Percentiles rank a stretch among this genome's conserved stretches.
phyloP scores from a whole-genome alignment of 345 rosid genomes.

The Acer saccharum region DNA sequence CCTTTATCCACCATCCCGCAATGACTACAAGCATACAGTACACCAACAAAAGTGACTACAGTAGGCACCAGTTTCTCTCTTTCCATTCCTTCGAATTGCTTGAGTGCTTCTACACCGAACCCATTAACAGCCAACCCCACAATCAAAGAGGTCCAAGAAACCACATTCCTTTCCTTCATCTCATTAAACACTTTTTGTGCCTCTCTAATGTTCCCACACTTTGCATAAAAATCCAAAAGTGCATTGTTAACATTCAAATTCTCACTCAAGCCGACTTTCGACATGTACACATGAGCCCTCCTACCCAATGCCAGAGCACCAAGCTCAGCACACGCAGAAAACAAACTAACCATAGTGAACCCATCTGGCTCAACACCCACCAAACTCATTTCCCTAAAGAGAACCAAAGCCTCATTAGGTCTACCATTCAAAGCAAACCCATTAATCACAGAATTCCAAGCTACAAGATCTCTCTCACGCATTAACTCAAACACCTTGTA shows the following conservation, averaged over 20 bases:
- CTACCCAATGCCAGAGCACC: conserved; percentile 72
- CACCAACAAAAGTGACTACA: conserved; percentile 78
- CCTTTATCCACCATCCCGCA: conserved; percentile 85
- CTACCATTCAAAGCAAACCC: conserved; percentile 76
- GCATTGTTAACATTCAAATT: conserved; percentile 60
- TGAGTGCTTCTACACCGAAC: conserved; percentile 73
- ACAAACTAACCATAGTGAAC: conserved; percentile 74
- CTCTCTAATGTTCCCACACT: conserved; percentile 63
- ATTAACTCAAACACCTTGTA: conserved; percentile 69
- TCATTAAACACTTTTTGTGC: conserved; percentile 57
- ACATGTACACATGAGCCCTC: conserved; percentile 63
- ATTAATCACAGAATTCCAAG: conserved; percentile 91
- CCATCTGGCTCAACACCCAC: conserved; percentile 71
- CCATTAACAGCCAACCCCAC: conserved; percentile 88
- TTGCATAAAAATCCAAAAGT: conserved; percentile 77
- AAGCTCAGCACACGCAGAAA: conserved; percentile 78
- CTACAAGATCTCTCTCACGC: conserved; percentile 65
- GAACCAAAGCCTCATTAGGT: conserved; percentile 60
- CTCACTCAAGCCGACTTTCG: conserved; percentile 51
- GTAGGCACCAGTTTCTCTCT: conserved; percentile 48
- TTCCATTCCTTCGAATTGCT: conserved; percentile 59
- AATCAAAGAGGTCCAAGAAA: conserved; percentile 81
- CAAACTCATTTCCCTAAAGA: conserved; percentile 54
- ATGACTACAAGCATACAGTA: conserved; percentile 88
- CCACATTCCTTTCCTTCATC: conserved; percentile 60